Base-by-base conservation (phyloP, 148 eudicot species). In the Bassia scoparia region DNA sequence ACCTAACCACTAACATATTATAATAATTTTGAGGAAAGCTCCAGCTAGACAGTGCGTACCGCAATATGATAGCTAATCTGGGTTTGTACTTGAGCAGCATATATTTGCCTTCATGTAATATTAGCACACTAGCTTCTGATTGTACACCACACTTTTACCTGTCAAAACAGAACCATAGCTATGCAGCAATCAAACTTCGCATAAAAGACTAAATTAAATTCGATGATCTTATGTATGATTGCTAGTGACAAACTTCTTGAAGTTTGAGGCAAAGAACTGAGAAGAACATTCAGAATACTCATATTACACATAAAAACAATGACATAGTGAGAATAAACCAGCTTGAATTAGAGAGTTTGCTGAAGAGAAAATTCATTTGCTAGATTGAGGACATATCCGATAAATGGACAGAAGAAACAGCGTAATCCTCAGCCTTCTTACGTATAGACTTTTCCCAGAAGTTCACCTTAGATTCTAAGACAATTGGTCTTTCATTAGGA, bases 101-200 rank as follows among this genome's bases (percentile, higher is more conserved):
- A 89, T 87, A 76, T 89, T 89, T 70, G 93, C 93, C 81, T 89
- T 89, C 90, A 85, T 89, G 82, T 89, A 61, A 89, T 89, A 75
- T 89, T 52, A 89, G 73, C 33, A 87, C 90, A 77, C 93, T 89
- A 69, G 87, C 83, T 82, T 89, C 81, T 89, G 93, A 31, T 87
- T 43, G 87, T 89, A 82, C 90, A 87, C 93, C 93, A 89, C 27
- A 89, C 83, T 81, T 89, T 89, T 69, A 89, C 93, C 93, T 89
- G 86, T 71, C 41, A 68, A 65, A 55, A 26, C 41, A 53, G 64
- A 52, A 71, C 49, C 61, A 74, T 43, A 77, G 24, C 61, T 34
- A 34, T 18, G 44, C 43, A 43, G 33, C 20, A 6, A 30, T 52
- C 54, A 68, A 33, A 59, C 34, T 13, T 31, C 6, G n/a, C 61